Evolutionary conservation across 257 asterid genomes (phyloP).

Genomic region (Voacanga thouarsii): DNA sequence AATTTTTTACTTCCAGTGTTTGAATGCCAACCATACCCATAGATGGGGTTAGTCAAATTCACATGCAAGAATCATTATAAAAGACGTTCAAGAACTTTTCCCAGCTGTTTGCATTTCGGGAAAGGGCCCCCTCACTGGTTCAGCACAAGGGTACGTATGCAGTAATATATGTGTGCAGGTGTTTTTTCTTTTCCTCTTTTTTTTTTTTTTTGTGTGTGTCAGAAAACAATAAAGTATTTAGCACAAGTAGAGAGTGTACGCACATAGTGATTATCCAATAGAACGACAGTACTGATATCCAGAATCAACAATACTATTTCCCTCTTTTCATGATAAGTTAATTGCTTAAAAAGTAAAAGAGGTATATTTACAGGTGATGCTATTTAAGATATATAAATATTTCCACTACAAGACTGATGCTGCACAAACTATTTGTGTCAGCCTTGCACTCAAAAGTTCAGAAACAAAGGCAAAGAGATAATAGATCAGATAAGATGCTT

Average conservation of each 20-base stretch:
- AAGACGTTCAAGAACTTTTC: background rate
- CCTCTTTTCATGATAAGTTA: background rate
- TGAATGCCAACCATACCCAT: background rate
- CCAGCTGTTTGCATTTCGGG: background rate
- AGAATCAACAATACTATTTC: background rate
- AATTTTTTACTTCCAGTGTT: background rate
- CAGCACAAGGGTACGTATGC: background rate
- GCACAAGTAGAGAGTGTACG: background rate
- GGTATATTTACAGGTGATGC: background rate
- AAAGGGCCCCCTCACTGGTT: background rate
- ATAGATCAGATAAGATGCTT: background rate
- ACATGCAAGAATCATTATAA: background rate
- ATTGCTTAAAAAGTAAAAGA: background rate
- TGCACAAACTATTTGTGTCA: background rate
- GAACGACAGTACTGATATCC: background rate
- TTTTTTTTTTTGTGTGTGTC: no score
- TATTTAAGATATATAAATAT: background rate
- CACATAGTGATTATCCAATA: background rate
- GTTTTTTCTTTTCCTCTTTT: background rate
- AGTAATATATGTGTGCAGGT: background rate
- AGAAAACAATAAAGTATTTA: no score
- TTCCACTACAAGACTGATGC: background rate
- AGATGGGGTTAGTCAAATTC: background rate
- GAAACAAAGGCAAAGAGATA: background rate
- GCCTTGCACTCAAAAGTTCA: background rate